A percentile compares a stretch with the other conserved stretches of the same genome.
These are phyloP conservation scores for Phallus indusiatus DNA, from an alignment of 768 basidiomycete species.

Conservation along the genomic window DNA sequence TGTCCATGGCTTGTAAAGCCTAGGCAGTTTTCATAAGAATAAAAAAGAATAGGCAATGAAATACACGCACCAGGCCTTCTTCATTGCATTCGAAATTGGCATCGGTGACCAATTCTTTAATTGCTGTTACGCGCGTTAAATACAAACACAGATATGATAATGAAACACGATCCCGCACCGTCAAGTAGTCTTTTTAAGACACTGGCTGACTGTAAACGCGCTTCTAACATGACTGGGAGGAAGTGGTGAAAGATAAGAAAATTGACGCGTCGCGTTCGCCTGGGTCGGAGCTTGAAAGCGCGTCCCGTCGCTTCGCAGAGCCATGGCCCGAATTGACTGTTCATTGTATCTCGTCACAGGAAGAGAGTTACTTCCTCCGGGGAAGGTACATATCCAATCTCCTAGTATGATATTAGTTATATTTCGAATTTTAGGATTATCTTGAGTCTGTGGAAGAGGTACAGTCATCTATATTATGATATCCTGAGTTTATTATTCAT, in stretches of 20 bases:
- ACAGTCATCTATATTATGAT: conserved; percentile 3
- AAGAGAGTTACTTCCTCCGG: conserved; percentile 61
- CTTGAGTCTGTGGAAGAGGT: conserved; percentile 70
- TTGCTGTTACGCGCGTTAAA: conserved; percentile 39
- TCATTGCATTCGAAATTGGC: conserved; percentile 98
- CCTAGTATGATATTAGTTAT: neutral
- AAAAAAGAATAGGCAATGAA: neutral
- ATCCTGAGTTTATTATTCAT: neutral
- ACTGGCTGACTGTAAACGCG: conserved; percentile 78
- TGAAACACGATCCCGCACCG: conserved; percentile 38
- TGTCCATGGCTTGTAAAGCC: conserved; percentile 98
- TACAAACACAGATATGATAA: neutral
- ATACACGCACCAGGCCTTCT: conserved; percentile 67
- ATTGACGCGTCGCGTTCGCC: conserved; percentile 1
- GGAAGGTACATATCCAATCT: conserved; percentile 42
- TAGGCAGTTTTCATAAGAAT: conserved; percentile 17
- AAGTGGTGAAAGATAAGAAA: neutral
- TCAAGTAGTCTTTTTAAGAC: conserved; percentile 90
- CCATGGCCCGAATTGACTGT: conserved; percentile 37
- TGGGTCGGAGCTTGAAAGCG: neutral
- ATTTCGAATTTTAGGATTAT: conserved; percentile 42
- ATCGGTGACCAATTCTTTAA: conserved; percentile 96
- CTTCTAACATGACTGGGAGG: conserved; percentile 66
- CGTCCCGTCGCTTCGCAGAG: neutral
- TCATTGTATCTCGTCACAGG: conserved; percentile 86